Evolutionary conservation across 1,284 basidiomycete species (phyloP), one percentile per base, ranked within the genome.

Genomic region (Filobasidium uniguttulatum): DNA sequence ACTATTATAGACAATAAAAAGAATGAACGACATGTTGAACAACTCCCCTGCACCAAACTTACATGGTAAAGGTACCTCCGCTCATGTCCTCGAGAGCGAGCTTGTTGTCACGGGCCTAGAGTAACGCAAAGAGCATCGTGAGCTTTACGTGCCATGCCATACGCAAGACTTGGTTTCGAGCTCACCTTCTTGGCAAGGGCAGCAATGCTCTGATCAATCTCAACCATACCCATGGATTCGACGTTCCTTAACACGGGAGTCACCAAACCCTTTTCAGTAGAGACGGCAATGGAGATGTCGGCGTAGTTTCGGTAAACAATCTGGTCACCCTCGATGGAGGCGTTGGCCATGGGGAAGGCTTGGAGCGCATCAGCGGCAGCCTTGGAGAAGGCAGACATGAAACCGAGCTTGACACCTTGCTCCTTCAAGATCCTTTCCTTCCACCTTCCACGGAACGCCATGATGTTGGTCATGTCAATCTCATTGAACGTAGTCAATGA

Each of bases 401-500:
- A 98, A 34, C 94, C 93, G 57, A 98, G 79, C 73, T 98, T 98
- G 70, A 97, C 82, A 44, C 89, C 91, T 61, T 91, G 84, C 65
- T 83, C 79, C 72, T 98, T 96, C 50, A 91, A 75, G 45, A 97
- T 75, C 50, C 80, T 75, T 59, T 97, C 90, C 77, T 98, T 98
- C 81, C 93, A 93, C 64, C 85, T 82, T 65, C 83, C 81, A 61
- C 94, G 83, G 81, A 98, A 83, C 48, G 85, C 83, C 76, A 97
- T 86, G 56, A 97, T 73, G 41, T 83, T 82, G 40, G 86, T 90
- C 93, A 98, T 98, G 75, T 98, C 93, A 66, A 98, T 89, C 73
- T 98, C 93, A 74, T 98, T 97, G 78, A 98, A 98, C 38, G 93
- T 98, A 47, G 94, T 98, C 57, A 98, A 73, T 52, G 89, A 90